phyloP scores from a whole-genome alignment of 805 yeast species.

The Kluyveromyces aestuarii region DNA sequence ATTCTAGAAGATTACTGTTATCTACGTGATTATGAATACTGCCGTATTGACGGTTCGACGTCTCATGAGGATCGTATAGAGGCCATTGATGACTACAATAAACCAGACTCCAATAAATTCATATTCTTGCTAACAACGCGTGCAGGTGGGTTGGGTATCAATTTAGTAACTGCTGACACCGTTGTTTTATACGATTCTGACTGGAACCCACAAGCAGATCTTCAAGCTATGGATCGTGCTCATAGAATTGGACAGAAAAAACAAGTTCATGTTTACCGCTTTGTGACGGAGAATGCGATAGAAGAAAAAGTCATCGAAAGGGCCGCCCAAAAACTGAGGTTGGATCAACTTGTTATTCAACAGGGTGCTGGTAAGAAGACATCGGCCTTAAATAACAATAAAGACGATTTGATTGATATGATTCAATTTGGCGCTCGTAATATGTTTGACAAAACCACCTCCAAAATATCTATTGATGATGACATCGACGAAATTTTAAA shows the following conservation, averaged over 20 bases:
- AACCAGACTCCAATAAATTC: conserved; percentile 73
- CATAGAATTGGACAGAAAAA: conserved; percentile 96
- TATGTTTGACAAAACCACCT: conserved; percentile 52
- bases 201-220: conserved; percentile 97
- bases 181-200: conserved; percentile 87
- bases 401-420: conserved; percentile 88
- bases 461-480: conserved; percentile 31
- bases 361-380: conserved; percentile 57
- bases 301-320: conserved; percentile 94
- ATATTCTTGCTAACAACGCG: conserved; percentile 83
- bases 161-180: conserved; percentile 83
- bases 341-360: conserved; percentile 92
- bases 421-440: conserved; percentile 94
- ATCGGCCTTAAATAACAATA: conserved; percentile 35
- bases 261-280: conserved; percentile 86
- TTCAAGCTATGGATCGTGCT: conserved; percentile 97
- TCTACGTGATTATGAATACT: conserved; percentile 74
- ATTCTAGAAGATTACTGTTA: conserved; percentile 88
- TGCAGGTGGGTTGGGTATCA: conserved; percentile 96
- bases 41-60: conserved; percentile 91
- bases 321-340: conserved; percentile 86
- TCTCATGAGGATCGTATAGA: conserved; percentile 86
- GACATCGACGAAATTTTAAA: conserved; percentile 80
- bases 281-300: conserved; percentile 91
- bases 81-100: conserved; percentile 88